Base-by-base conservation (phyloP, 345 rosid genomes). In the Gossypium sturtianum region DNA sequence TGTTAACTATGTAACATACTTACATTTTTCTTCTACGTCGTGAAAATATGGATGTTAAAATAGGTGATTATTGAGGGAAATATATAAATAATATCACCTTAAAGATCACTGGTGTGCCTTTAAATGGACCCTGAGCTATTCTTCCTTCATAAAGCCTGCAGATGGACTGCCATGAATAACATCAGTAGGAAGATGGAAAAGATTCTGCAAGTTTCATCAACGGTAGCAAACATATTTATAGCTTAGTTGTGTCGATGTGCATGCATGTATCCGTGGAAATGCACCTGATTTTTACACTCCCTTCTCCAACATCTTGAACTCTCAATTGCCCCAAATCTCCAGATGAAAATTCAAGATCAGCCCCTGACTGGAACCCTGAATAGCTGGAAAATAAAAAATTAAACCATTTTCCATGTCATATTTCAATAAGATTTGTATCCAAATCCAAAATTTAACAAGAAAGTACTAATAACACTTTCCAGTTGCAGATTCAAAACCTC, bases 121-220 rank as follows among this genome's bases (percentile, higher is more conserved):
- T 83, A 62, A 82, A 86, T 7, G 87, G 80, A 75, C 98, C 97
- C 80, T 86, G 90, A 75, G 89, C 86, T 80, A 94, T 83, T 82
- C 94, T 87, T 76, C 98, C 97, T 83, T 94, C 93, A 79, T 94
- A 94, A 68, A 94, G 92, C 89, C 97, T 94, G 94, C 85, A 88
- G 80, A 76, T 82, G 75, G 80, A 79, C 89, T 88, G 91, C 87
- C 83, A 75, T 66, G 75, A 75, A 77, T 70, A 66, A 59, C 60
- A 83, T 79, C 82, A 83, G 82, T 76, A 56, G 66, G 66, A 82
- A 71, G 53, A 81, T 66, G 48, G 48, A 63, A 10, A 53, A 34
- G 3, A 15, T 15, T 51, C 16, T 22, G 27, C 22, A 66, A 20
- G 9, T 17, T 48, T 29, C 12, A 16, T 19, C n/a, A 9, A 56